Percentiles rank a stretch among this genome's conserved stretches.
These are phyloP conservation scores for Polygonum aviculare DNA, from an alignment of 148 eudicot genomes.

Conservation along the genomic window DNA sequence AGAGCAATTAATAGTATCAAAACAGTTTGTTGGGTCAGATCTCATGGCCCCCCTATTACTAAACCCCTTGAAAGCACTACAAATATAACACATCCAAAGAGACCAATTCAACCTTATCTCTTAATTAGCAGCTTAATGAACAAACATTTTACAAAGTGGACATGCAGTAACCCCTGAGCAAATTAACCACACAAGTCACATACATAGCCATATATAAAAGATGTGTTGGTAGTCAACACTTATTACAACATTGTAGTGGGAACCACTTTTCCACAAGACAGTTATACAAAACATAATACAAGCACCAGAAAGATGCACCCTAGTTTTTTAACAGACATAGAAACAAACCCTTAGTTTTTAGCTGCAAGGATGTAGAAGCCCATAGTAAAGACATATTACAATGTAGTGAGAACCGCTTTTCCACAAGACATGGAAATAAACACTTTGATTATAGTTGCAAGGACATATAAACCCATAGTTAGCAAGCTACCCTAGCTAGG, in stretches of 20 bases:
- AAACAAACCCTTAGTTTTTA: background rate
- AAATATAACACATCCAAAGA: too few relatives aligned
- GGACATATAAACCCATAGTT: background rate
- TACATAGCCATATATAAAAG: background rate
- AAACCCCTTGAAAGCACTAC: too few relatives aligned
- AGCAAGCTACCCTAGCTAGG: slow-evolving; percentile 6
- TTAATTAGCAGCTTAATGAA: too few relatives aligned
- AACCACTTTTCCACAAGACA: background rate
- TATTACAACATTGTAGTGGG: background rate
- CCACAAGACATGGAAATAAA: background rate
- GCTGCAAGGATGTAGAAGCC: background rate
- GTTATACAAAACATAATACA: background rate
- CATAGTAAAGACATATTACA: background rate
- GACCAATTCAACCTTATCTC: too few relatives aligned
- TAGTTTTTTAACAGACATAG: background rate
- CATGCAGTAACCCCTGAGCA: background rate
- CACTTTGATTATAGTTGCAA: background rate
- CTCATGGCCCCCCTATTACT: too few relatives aligned
- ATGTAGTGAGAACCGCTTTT: background rate
- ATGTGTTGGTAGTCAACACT: slow-evolving; percentile 5
- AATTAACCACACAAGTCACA: background rate
- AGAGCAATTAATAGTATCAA: too few relatives aligned
- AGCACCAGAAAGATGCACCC: background rate
- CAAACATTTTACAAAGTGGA: background rate
- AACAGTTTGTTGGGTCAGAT: too few relatives aligned